Percentiles rank a stretch among this genome's conserved stretches.
These are phyloP conservation scores for Castanea sativa DNA, from an alignment of 306 rosid species.

Conservation along the genomic window DNA sequence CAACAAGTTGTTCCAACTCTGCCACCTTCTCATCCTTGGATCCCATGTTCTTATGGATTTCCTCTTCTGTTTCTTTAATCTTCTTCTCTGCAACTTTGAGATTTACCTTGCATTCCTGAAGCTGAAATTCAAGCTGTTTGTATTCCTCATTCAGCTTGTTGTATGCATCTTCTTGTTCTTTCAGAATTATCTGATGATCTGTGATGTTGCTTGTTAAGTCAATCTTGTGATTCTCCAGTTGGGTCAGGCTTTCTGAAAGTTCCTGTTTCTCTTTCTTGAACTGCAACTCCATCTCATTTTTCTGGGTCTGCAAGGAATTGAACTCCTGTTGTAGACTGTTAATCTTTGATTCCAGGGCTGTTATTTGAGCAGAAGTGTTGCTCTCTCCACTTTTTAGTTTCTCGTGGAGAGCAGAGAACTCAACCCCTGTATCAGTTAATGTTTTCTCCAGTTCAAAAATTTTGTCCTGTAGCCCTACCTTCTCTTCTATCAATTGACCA, in stretches of 20 bases:
- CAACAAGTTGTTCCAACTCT: constrained; percentile 60
- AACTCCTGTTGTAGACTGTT: constrained; percentile 53
- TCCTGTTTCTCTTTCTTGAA: constrained; percentile 46
- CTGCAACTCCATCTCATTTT: constrained; percentile 51
- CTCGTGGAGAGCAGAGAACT: constrained; percentile 48
- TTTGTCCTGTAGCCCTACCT: constrained; percentile 27
- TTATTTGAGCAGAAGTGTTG: constrained; percentile 51
- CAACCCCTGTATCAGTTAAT: constrained; percentile 45
- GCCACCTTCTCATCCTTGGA: constrained; percentile 56
- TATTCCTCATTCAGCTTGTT: constrained; percentile 55
- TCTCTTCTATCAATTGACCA: constrained; percentile 41
- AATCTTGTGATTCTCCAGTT: constrained; percentile 50
- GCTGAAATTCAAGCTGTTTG: constrained; percentile 45
- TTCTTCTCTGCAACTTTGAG: constrained; percentile 59
- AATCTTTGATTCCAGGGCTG: constrained; percentile 44
- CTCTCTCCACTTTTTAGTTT: constrained; percentile 41
- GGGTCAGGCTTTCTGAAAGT: constrained; percentile 38
- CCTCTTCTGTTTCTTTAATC: constrained; percentile 45
- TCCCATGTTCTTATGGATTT: constrained; percentile 35
- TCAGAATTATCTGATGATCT: constrained; percentile 46
- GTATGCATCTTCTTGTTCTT: constrained; percentile 54
- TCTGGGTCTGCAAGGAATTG: constrained; percentile 50
- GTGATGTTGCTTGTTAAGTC: constrained; percentile 41
- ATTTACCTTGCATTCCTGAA: constrained; percentile 48
- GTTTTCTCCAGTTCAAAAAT: constrained; percentile 46